Conservation (phyloP, 306 rosid species). For the Heteromeles arbutifolia region DNA sequence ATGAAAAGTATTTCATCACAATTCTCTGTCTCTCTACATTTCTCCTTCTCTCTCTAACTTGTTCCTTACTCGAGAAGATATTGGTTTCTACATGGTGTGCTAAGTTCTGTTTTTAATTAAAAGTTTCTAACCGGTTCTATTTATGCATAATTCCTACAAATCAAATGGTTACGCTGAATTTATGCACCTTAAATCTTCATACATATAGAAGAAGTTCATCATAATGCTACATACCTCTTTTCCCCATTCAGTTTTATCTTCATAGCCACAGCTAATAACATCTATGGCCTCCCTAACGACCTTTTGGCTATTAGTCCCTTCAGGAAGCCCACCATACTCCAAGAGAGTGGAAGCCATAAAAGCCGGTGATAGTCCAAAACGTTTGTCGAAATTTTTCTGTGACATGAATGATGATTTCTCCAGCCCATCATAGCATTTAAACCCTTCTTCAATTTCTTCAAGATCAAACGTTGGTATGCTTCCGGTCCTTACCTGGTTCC, state of each 20-base stretch:
- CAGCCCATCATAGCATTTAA: conserved; percentile 63
- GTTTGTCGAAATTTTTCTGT: conserved; percentile 55
- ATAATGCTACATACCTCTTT: conserved; percentile 50
- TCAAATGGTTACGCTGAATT: too few relatives aligned
- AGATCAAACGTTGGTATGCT: conserved; percentile 49
- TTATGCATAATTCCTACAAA: too few relatives aligned
- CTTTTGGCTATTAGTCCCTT: conserved; percentile 45
- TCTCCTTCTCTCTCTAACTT: too few relatives aligned
- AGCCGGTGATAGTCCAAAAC: conserved; percentile 77
- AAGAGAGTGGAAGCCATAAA: conserved; percentile 78
- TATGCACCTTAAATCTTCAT: not conserved
- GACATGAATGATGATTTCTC: conserved; percentile 70
- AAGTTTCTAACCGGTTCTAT: too few relatives aligned
- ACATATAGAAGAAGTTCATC: not conserved
- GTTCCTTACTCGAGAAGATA: too few relatives aligned
- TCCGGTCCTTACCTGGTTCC: conserved; percentile 39
- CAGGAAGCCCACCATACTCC: conserved; percentile 77
- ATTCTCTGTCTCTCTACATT: too few relatives aligned
- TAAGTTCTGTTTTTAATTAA: too few relatives aligned
- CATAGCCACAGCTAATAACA: conserved; percentile 85
- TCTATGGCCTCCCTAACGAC: conserved; percentile 83
- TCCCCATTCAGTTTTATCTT: conserved; percentile 97
- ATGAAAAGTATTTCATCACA: too few relatives aligned
- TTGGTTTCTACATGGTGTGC: too few relatives aligned
- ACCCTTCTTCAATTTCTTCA: conserved; percentile 70